Conservation (phyloP, 2,329 filamentous ascomycete genomes). For the Diaporthe humulicola region DNA sequence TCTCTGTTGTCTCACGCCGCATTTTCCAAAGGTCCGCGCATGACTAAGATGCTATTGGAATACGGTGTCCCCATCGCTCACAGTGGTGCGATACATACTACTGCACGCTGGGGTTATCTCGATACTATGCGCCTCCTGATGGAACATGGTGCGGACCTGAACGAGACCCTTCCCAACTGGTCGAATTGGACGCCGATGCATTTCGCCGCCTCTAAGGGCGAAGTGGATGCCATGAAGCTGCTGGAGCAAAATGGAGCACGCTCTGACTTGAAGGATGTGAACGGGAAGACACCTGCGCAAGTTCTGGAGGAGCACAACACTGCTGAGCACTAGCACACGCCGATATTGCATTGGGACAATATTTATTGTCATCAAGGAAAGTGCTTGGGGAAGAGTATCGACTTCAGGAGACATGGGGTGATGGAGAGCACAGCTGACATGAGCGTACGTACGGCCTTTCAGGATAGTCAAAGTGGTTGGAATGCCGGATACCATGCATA, state of each 20-base stretch:
- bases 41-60: slow-evolving; percentile 22
- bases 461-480: no score
- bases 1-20: slow-evolving; percentile 26
- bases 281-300: slow-evolving; percentile 31
- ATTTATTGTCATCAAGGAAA: no score
- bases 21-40: neutral
- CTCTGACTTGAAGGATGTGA: slow-evolving; percentile 29
- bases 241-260: slow-evolving; percentile 28
- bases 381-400: no score
- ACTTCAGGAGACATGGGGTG: no score
- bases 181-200: slow-evolving; percentile 30
- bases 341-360: no score
- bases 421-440: no score
- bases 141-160: slow-evolving; percentile 5
- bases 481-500: no score
- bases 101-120: neutral
- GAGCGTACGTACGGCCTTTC: no score
- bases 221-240: slow-evolving; percentile 32
- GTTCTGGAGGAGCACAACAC: slow-evolving; percentile 22
- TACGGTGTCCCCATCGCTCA: slow-evolving; percentile 5
- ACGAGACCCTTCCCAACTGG: slow-evolving; percentile 10
- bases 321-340: no score
- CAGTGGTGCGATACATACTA: slow-evolving; percentile 1
- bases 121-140: slow-evolving; percentile 32
- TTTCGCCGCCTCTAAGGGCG: slow-evolving; percentile 25